Evolutionary conservation across 169 alveolate genomes (phyloP).

Genomic region (Eimeria falciformis): DNA sequence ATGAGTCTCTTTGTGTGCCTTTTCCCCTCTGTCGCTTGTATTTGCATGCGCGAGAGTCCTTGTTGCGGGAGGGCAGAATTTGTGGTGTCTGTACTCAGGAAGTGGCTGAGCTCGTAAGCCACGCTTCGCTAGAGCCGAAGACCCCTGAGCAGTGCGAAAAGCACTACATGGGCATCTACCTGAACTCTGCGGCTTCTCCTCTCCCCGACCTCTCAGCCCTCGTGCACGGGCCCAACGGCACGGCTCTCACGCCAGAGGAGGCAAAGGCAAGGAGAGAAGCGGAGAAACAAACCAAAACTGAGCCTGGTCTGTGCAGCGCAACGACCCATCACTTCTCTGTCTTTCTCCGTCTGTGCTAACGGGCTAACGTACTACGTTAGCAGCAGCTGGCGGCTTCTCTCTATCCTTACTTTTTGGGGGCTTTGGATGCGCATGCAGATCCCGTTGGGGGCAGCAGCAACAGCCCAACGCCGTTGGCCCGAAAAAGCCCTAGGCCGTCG

Average conservation of each 20-base stretch:
- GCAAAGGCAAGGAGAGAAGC: slow-evolving; percentile 1
- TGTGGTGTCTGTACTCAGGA: slow-evolving; percentile 65
- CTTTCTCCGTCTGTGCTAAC: slow-evolving; percentile 28
- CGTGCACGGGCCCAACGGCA: slow-evolving; percentile 48
- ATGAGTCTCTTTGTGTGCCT: neutral
- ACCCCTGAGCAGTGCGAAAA: slow-evolving; percentile 82
- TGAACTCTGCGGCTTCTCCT: slow-evolving; percentile 78
- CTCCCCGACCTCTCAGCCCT: slow-evolving; percentile 74
- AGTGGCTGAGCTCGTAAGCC: slow-evolving; percentile 76
- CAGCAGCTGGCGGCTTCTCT: neutral
- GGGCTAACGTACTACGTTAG: neutral
- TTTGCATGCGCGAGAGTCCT: neutral
- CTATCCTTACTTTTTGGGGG: neutral
- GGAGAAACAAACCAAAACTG: slow-evolving; percentile 30
- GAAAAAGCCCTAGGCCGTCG: slow-evolving; percentile 79
- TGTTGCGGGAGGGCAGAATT: neutral
- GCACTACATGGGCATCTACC: slow-evolving; percentile 83
- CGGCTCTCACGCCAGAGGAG: slow-evolving; percentile 59
- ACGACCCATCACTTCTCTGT: neutral
- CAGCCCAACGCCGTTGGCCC: slow-evolving; percentile 25
- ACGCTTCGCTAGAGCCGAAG: slow-evolving; percentile 80
- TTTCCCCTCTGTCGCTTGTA: neutral
- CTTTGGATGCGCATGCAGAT: slow-evolving; percentile 42
- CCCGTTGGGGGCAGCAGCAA: slow-evolving; percentile 59
- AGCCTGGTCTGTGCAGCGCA: neutral